These are phyloP conservation scores for Tricholoma bakamatsutake DNA, from an alignment of 768 basidiomycete genomes.

Conservation along the genomic window DNA sequence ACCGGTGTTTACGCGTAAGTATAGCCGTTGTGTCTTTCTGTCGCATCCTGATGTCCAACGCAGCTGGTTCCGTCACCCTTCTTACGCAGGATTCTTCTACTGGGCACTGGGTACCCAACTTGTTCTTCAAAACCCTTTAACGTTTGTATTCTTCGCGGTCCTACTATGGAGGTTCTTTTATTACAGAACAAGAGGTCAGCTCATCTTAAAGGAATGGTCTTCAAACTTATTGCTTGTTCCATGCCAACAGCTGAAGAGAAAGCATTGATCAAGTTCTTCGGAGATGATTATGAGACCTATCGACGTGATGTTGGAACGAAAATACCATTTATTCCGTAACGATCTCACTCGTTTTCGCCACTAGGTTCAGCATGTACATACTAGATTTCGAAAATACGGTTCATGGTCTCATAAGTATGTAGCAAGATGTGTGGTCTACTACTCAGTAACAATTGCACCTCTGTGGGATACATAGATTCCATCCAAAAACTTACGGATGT, in stretches of 20 bases:
- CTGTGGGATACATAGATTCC: slow-evolving; percentile 89
- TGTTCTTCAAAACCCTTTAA: slow-evolving; percentile 80
- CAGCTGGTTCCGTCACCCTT: slow-evolving; percentile 90
- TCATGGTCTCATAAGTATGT: no score
- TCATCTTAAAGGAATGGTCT: background rate
- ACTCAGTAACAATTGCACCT: slow-evolving; percentile 52
- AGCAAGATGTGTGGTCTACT: slow-evolving; percentile 22
- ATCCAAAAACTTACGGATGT: slow-evolving; percentile 98
- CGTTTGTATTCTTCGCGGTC: slow-evolving; percentile 56
- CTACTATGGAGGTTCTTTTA: slow-evolving; percentile 88
- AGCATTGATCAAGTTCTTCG: slow-evolving; percentile 82
- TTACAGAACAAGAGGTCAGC: slow-evolving; percentile 69
- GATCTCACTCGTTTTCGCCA: background rate
- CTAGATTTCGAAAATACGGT: background rate
- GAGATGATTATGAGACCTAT: slow-evolving; percentile 78
- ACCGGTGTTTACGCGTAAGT: slow-evolving; percentile 84
- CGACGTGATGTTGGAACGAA: slow-evolving; percentile 72
- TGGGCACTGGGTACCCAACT: slow-evolving; percentile 96
- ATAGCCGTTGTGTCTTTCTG: background rate
- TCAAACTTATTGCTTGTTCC: background rate
- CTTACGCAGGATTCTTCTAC: slow-evolving; percentile 96
- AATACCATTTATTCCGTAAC: slow-evolving; percentile 79
- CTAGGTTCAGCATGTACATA: background rate
- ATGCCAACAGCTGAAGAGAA: slow-evolving; percentile 66
- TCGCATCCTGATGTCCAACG: background rate